Evolutionary conservation across 106 monocot genomes (phyloP).

Genomic region (Phalaenopsis equestris): DNA sequence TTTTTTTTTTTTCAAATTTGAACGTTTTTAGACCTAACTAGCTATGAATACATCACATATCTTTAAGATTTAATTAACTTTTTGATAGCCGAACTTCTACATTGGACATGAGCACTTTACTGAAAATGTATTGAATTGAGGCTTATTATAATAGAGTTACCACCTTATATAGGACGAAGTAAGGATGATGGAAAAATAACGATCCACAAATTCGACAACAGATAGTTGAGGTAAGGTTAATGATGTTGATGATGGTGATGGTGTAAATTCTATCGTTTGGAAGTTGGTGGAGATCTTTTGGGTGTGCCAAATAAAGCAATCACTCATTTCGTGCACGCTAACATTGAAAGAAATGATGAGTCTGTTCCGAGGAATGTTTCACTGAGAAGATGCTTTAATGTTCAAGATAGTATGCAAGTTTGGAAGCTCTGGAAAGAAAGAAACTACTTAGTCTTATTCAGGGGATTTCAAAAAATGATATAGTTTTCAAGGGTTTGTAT

Average conservation of each 20-base stretch:
- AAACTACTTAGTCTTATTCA: no score
- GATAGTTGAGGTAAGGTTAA: neutral
- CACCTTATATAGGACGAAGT: neutral
- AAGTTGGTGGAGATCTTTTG: no score
- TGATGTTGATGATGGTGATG: neutral
- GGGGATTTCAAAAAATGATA: no score
- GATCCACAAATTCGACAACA: neutral
- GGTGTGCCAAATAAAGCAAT: no score
- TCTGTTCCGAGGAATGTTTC: no score
- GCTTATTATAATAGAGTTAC: neutral
- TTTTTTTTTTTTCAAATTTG: neutral
- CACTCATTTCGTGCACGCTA: no score
- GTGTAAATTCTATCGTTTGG: no score
- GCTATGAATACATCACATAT: neutral
- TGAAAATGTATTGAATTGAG: neutral
- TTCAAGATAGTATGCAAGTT: no score
- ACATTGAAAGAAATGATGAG: no score
- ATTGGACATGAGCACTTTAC: neutral
- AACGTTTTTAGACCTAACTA: neutral
- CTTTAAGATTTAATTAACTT: neutral
- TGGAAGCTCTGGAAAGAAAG: no score
- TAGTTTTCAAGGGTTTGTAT: no score
- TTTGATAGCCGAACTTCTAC: neutral
- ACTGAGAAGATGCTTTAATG: no score
- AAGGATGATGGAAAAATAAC: neutral